A percentile compares a stretch with the other conserved stretches of the same genome.
Evolutionary conservation across 2,329 filamentous ascomycete genomes (phyloP).

Genomic region (Aspergillus brunneoviolaceus): DNA sequence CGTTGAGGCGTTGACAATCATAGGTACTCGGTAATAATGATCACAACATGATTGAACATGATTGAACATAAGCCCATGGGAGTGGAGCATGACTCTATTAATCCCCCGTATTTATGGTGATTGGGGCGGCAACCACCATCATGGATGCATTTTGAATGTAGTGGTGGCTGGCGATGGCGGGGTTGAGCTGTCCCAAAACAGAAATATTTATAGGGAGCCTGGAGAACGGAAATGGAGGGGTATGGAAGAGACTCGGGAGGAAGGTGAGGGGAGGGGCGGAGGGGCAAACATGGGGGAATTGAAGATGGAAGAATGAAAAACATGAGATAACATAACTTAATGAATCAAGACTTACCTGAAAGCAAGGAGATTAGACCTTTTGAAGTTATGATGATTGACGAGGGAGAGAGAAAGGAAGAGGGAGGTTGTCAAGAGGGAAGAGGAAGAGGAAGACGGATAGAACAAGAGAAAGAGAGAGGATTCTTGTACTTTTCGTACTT

Average conservation of each 20-base stretch:
- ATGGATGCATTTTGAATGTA: background rate
- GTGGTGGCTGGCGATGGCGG: too few relatives aligned
- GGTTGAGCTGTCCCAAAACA: too few relatives aligned
- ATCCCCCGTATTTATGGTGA: background rate
- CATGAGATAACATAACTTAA: too few relatives aligned
- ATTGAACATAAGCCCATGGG: background rate
- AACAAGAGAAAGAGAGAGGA: background rate
- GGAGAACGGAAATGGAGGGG: too few relatives aligned
- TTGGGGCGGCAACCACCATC: background rate
- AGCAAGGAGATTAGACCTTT: background rate
- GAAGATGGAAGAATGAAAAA: too few relatives aligned
- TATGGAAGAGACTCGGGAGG: background rate
- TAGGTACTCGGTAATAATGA: background rate
- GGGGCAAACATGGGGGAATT: too few relatives aligned
- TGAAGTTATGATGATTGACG: constrained; percentile 6
- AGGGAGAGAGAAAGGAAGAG: constrained; percentile 10
- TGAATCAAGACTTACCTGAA: background rate
- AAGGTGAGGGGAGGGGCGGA: constrained; percentile 6
- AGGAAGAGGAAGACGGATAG: constrained; percentile 8
- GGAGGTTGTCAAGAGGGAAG: background rate
- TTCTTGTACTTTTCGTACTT: constrained; percentile 4
- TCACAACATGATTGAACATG: background rate
- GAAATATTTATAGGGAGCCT: too few relatives aligned
- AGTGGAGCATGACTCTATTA: background rate
- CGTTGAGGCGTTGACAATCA: background rate